Evolutionary conservation across 1,139 yeast genomes (phyloP), one percentile per base, ranked within the genome.

Genomic region (Candida albicans): DNA sequence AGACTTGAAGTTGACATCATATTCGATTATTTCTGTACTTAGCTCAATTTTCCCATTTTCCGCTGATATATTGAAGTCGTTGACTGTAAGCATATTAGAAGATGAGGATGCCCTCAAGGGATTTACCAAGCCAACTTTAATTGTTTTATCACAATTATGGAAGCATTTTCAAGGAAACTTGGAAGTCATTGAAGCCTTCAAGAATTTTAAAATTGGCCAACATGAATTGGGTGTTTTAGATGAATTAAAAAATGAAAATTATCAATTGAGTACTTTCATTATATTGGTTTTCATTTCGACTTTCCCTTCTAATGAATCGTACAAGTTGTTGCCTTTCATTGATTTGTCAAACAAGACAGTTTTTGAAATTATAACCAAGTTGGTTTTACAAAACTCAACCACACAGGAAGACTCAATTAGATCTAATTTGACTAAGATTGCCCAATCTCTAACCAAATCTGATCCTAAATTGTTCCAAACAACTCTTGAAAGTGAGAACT

Each of bases 1-100:
- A 32, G 96, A 89, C 56, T 76, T 85, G 40, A 95, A 85, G 59
- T 76, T 88, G 51, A 84, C 96, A 27, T 89, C 93, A 2, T 93
- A 87, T 60, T 87, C 96, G 43, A 71, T 90, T 11, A 61, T 91
- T 30, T 79, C 95, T 0, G 96, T 93, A 2, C 70, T 91, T 42
- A 78, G 86, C 2, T 76, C 95, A 2, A 82, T 93, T 40, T 75
- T 84, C 37, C 85, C 89, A 8, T 72, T 93, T 44, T 75, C 84
- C 8, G 67, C 73, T 41, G 82, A 79, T 8, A 77, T 91, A 26
- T 70, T 84, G 25, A 65, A 75, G 35, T 89, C 96, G 2, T 80
- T 95, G 8, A 79, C 88, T 22, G 82, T 79, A 47, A 80, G 95
- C 1, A 79, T 93, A 24, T 67, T 60, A 40, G 46, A 42, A 41